Evolutionary conservation across 257 asterid species (phyloP), one percentile per base, ranked within the genome.

Genomic region (Jacaranda mimosifolia): DNA sequence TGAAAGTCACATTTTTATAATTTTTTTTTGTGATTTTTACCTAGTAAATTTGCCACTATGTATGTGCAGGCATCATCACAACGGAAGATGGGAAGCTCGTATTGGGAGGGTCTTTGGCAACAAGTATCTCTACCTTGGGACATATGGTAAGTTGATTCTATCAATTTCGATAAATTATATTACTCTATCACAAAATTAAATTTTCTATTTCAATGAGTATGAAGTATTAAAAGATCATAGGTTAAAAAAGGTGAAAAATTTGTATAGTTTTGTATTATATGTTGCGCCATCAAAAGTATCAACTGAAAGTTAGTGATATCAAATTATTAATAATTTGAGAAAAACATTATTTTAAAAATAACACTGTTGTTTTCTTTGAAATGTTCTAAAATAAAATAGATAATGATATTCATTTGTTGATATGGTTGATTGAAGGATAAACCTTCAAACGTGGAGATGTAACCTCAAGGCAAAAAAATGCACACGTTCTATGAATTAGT

Each of bases 41-140:
- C 17, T 6, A 51, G 4, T 77, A 32, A 52, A 46, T 14, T 42
- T 36, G 6, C 17, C 7, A 5, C 48, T 36, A 9, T 58, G 52
- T 67, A 7, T 76, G 43, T 0, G n/a, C 84, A 92, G 97, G 42
- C 97, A 92, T 71, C 97, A 92, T 72, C 94, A 92, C 60, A 92
- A 90, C 77, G 97, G 97, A 70, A 84, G 96, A 84, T 92, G 97
- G 97, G 97, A 92, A 82, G 97, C 97, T 64, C 87, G 97, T 19
- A 92, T 92, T 64, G 97, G 97, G 17, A 84, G 97, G 78, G 96
- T 90, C 40, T 89, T 90, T 40, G 97, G 97, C 83, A 92, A 92
- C 86, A 92, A 92, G 68, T 92, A 92, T 84, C 94, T 92, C 69
- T 92, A 92, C 77, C 97, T 92, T 57, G 97, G 96, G 11, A 92